Evolutionary conservation across 176 grass and related monocot genomes (phyloP), one percentile per base, ranked within the genome.

Genomic region (Melocanna baccifera): DNA sequence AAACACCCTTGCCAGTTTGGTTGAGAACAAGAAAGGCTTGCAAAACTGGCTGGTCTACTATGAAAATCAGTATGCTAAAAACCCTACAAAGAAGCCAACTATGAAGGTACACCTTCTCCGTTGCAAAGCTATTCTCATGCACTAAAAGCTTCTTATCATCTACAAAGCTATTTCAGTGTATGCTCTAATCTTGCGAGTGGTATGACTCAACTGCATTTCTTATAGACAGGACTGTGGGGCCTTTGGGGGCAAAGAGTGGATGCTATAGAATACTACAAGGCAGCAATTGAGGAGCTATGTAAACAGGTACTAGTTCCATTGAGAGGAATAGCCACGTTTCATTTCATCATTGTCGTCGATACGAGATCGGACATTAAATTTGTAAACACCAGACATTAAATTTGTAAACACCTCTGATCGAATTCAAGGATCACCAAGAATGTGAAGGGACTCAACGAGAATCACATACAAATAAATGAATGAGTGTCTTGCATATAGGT

Each of bases 41-140:
- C 83, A 92, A 83, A 98, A 98, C 67, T 98, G 93, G 96, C 85
- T 96, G 78, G 88, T 98, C 76, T 98, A 98, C 84, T 98, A 96
- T 9, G 91, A 98, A 87, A 98, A 98, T 46, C 82, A 91, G 57
- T 25, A 85, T 53, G 69, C 48, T 36, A 86, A 88, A 85, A 85
- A 86, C n/a, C 73, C 93, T 50, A 71, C 58, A 71, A 92, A 86
- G 78, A 88, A 73, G 51, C 93, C 89, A 80, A 98, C 77, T 67
- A 80, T 91, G 84, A 98, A 98, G 96, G 96, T 95, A 80, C 20
- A 13, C 19, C 26, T 62, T 73, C 53, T 84, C 19, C 6, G 2
- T 73, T 81, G 29, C 12, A 66, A 71, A 83, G 29, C 66, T 61
- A 56, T 63, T 22, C 7, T 69, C 42, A 34, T 67, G 55, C 18